A percentile compares a stretch with the other conserved stretches of the same genome.
phyloP scores from a whole-genome alignment of 202 grass and related monocot species.

The Zizania palustris region DNA sequence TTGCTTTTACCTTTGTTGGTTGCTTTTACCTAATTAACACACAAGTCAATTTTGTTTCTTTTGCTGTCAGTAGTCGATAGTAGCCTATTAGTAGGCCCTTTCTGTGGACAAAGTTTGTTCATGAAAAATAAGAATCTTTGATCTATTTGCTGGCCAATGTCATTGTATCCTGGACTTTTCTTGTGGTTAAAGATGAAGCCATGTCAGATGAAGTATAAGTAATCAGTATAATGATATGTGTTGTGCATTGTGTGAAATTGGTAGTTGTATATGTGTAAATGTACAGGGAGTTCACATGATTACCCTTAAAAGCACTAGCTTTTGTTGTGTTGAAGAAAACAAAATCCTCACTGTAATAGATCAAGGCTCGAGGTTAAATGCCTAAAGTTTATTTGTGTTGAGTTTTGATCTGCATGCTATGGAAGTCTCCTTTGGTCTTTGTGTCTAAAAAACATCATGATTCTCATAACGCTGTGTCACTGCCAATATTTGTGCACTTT shows the following conservation, averaged over 20 bases:
- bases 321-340: background rate
- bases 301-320: background rate
- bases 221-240: background rate
- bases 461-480: background rate
- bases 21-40: too few species aligned
- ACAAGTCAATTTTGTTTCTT: background rate
- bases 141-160: background rate
- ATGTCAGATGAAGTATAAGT: background rate
- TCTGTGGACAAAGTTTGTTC: background rate
- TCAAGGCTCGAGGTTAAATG: background rate
- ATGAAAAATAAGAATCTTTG: conserved; percentile 3
- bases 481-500: background rate
- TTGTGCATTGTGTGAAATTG: background rate
- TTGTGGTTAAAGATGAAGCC: background rate
- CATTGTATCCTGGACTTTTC: background rate
- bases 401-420: background rate
- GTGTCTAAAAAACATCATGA: background rate
- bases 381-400: background rate
- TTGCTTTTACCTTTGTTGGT: conserved; percentile 58
- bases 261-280: background rate
- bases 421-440: background rate
- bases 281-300: conserved; percentile 3
- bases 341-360: background rate
- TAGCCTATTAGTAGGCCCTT: background rate
- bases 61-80: background rate